Conservation (phyloP, 2,329 filamentous ascomycete genomes). For the Fusarium sp. region DNA sequence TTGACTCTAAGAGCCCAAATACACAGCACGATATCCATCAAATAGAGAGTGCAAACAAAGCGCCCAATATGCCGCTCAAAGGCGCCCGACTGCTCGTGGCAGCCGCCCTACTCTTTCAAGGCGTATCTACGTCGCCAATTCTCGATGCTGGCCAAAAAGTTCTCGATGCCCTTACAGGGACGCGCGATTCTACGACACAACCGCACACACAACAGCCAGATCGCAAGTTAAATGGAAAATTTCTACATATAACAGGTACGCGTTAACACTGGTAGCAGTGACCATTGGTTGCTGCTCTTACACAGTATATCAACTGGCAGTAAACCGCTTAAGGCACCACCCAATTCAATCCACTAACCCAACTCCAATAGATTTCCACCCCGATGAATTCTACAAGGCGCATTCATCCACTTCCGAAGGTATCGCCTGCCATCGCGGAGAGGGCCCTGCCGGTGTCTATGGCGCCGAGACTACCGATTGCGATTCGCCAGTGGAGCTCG, state of each 20-base stretch:
- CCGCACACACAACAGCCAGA: constrained; percentile 44
- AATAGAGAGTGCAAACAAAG: constrained; percentile 1
- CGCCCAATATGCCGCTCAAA: constrained; percentile 44
- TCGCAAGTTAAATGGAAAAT: constrained; percentile 77
- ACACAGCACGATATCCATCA: background rate
- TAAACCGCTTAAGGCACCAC: constrained; percentile 6
- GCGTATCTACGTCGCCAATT: constrained; percentile 45
- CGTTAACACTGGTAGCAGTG: constrained; percentile 21
- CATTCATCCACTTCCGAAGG: constrained; percentile 79
- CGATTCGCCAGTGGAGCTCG: constrained; percentile 84
- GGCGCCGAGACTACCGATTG: constrained; percentile 91
- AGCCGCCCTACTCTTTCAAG: constrained; percentile 45
- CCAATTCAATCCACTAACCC: constrained; percentile 28
- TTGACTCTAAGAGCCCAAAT: background rate
- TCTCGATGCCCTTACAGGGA: constrained; percentile 31
- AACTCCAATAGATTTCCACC: constrained; percentile 83
- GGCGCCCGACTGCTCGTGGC: constrained; percentile 51
- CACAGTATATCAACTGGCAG: constrained; percentile 20
- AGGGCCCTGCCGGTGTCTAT: constrained; percentile 83
- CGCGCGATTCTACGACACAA: constrained; percentile 28
- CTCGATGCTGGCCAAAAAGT: constrained; percentile 39
- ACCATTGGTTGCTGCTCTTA: constrained; percentile 23
- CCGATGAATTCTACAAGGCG: constrained; percentile 87
- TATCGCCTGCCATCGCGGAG: constrained; percentile 83
- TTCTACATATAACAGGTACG: constrained; percentile 90